These are phyloP conservation scores for Populus euphratica DNA, from an alignment of 345 rosid species.

Conservation along the genomic window DNA sequence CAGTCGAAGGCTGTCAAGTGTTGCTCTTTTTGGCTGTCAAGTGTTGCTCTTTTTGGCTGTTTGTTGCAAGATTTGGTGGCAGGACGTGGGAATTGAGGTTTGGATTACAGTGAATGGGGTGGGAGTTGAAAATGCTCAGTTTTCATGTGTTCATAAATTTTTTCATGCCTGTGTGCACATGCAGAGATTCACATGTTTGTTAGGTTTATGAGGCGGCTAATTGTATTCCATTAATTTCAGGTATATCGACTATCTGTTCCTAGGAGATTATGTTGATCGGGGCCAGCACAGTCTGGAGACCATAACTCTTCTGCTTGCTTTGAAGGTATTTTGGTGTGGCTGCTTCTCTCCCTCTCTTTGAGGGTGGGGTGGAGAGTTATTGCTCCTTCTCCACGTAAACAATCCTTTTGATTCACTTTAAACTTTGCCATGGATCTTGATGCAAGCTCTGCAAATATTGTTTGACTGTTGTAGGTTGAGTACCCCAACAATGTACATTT, in stretches of 20 bases:
- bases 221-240: slow-evolving; percentile 45
- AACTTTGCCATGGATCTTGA: slow-evolving; percentile 3
- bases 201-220: slow-evolving; percentile 13
- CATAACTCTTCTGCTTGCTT: slow-evolving; percentile 83
- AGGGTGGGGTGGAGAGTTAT: neutral
- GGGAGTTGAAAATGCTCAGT: neutral
- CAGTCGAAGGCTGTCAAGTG: neutral
- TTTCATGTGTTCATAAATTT: neutral
- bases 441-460: slow-evolving; percentile 13
- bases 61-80: neutral
- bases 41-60: neutral
- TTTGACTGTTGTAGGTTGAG: slow-evolving; percentile 63
- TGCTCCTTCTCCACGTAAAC: neutral
- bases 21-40: neutral
- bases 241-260: slow-evolving; percentile 95
- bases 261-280: slow-evolving; percentile 98
- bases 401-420: neutral
- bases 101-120: neutral
- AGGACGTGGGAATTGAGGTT: neutral
- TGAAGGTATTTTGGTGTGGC: slow-evolving; percentile 57
- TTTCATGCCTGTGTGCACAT: neutral
- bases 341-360: slow-evolving; percentile 7
- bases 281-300: slow-evolving; percentile 99
- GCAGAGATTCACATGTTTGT: neutral
- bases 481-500: slow-evolving; percentile 81